These are phyloP conservation scores for Calonectria honghensis DNA, from an alignment of 2,329 filamentous ascomycete species.

Conservation along the genomic window DNA sequence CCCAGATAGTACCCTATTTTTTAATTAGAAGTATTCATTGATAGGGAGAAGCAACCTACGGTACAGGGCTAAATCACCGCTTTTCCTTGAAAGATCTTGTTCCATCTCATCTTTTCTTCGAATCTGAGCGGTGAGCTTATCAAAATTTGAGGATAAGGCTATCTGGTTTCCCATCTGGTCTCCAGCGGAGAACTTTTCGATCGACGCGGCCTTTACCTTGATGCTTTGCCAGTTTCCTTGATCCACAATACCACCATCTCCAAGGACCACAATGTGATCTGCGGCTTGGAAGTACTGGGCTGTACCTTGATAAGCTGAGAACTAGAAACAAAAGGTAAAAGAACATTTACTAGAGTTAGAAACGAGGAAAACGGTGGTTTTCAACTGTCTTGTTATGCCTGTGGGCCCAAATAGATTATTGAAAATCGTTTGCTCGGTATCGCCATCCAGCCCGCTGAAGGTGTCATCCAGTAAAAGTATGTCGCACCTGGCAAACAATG, in stretches of 20 bases:
- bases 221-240: slow-evolving; percentile 10
- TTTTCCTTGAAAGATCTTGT: background rate
- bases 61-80: background rate
- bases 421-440: background rate
- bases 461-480: background rate
- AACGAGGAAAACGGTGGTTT: background rate
- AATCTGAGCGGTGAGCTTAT: background rate
- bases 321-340: too few relatives aligned
- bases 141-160: background rate
- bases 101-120: background rate
- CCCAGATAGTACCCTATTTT: background rate
- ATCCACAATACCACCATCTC: background rate
- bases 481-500: background rate
- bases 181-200: background rate
- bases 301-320: background rate
- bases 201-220: slow-evolving; percentile 7
- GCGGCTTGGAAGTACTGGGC: slow-evolving; percentile 5
- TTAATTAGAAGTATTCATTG: background rate
- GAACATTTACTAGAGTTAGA: background rate
- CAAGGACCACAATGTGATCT: background rate
- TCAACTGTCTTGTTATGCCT: background rate
- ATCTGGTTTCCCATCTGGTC: background rate
- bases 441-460: background rate
- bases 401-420: background rate
- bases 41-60: background rate